phyloP scores from a whole-genome alignment of 306 rosid species.

The Lablab purpureus region DNA sequence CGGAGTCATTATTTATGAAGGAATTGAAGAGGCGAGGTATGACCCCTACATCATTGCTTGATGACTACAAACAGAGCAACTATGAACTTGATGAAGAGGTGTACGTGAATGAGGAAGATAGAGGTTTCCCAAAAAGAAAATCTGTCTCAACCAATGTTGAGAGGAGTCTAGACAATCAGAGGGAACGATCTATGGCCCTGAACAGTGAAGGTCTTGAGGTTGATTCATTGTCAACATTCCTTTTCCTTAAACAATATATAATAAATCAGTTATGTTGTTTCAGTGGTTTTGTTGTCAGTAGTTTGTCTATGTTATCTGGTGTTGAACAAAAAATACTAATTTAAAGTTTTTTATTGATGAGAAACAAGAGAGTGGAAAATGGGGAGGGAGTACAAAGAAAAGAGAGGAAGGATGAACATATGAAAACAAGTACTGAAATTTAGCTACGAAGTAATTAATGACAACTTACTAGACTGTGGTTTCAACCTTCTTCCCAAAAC shows the following conservation, averaged over 20 bases:
- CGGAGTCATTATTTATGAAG: conserved; percentile 95
- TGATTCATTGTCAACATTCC: conserved; percentile 41
- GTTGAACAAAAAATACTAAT: conserved; percentile 6
- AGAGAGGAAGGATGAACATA: background rate
- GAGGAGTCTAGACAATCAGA: conserved; percentile 80
- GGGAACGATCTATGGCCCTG: conserved; percentile 89
- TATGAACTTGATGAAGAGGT: conserved; percentile 66
- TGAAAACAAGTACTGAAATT: background rate
- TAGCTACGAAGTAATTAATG: background rate
- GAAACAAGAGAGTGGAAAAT: background rate
- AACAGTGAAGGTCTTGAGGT: conserved; percentile 99
- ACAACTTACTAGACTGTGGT: background rate
- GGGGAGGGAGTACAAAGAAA: background rate
- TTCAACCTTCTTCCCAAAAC: conserved; percentile 7
- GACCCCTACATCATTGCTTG: conserved; percentile 92
- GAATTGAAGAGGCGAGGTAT: conserved; percentile 93
- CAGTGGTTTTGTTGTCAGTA: conserved; percentile 25
- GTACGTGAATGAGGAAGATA: conserved; percentile 61
- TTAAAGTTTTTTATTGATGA: background rate
- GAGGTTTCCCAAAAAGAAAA: conserved; percentile 65
- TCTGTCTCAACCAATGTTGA: conserved; percentile 77
- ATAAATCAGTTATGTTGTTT: conserved; percentile 10
- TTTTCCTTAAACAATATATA: conserved; percentile 34
- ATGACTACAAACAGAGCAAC: conserved; percentile 70
- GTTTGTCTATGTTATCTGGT: conserved; percentile 19